Conservation (phyloP, 2,329 filamentous ascomycete genomes). For the Calonectria montana region DNA sequence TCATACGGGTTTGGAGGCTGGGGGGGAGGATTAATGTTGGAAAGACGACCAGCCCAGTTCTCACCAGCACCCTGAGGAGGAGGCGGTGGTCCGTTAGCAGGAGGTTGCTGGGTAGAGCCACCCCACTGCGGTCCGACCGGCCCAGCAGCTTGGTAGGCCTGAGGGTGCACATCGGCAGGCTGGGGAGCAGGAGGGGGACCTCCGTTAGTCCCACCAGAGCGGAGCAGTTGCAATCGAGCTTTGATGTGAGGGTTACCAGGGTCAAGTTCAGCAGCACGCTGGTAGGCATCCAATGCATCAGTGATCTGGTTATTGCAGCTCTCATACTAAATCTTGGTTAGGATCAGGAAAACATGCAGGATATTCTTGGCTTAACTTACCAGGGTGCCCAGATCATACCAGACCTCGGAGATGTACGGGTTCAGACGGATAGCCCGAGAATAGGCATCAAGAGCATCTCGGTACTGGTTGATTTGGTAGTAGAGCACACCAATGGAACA, state of each 20-base stretch:
- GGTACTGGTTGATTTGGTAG: slow-evolving; percentile 99
- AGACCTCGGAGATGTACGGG: slow-evolving; percentile 98
- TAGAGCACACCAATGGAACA: slow-evolving; percentile 99
- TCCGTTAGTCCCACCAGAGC: slow-evolving; percentile 81
- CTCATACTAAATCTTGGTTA: slow-evolving; percentile 77
- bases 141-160: slow-evolving; percentile 87
- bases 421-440: slow-evolving; percentile 96
- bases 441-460: slow-evolving; percentile 96
- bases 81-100: slow-evolving; percentile 67
- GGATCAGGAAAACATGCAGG: slow-evolving; percentile 8
- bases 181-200: slow-evolving; percentile 83
- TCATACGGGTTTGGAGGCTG: slow-evolving; percentile 87
- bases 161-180: slow-evolving; percentile 95
- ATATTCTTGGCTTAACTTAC: slow-evolving; percentile 64
- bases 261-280: slow-evolving; percentile 93
- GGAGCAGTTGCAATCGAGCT: slow-evolving; percentile 88
- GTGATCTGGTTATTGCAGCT: slow-evolving; percentile 99
- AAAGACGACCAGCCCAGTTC: slow-evolving; percentile 73
- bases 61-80: slow-evolving; percentile 69
- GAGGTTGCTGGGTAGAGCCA: slow-evolving; percentile 72
- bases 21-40: slow-evolving; percentile 81
- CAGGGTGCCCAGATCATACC: slow-evolving; percentile 97
- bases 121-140: slow-evolving; percentile 93
- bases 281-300: slow-evolving; percentile 95
- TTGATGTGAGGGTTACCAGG: slow-evolving; percentile 96